phyloP scores from a whole-genome alignment of 495 filamentous ascomycete genomes.

The Trypethelium eluteriae region DNA sequence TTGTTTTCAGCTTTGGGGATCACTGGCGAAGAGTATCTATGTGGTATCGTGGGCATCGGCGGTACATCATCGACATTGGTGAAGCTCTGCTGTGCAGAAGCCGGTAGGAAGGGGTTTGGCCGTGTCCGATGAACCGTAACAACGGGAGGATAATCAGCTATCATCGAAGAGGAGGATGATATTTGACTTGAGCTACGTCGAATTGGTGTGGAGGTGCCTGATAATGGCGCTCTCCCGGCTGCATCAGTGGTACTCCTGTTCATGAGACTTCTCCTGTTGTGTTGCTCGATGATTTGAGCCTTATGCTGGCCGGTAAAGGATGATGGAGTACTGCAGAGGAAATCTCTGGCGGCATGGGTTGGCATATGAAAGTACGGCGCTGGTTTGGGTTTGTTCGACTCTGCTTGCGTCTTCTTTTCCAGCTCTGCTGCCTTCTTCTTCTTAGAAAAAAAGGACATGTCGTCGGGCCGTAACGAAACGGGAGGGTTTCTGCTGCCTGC shows the following conservation, averaged over 20 bases:
- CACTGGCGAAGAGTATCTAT: constrained; percentile 1
- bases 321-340: constrained; percentile 46
- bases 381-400: constrained; percentile 17
- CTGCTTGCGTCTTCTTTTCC: constrained; percentile 21
- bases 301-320: constrained; percentile 27
- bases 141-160: background rate
- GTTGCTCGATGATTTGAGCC: constrained; percentile 19
- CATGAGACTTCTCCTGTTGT: constrained; percentile 23
- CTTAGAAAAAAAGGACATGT: constrained; percentile 30
- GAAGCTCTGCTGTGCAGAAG: constrained; percentile 3
- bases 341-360: constrained; percentile 38
- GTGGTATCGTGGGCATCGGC: constrained; percentile 2
- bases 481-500: no score
- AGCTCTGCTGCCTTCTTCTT: constrained; percentile 29
- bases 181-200: constrained; percentile 2
- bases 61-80: background rate
- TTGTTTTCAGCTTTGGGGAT: background rate
- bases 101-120: constrained; percentile 1
- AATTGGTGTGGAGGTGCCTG: background rate
- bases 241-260: background rate
- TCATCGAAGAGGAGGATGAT: background rate
- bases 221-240: background rate
- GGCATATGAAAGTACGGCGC: constrained; percentile 28
- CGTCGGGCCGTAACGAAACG: no score
- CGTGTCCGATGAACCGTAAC: constrained; percentile 2